Evolutionary conservation across 345 rosid genomes (phyloP), one percentile per base, ranked within the genome.

Genomic region (Passiflora organensis): DNA sequence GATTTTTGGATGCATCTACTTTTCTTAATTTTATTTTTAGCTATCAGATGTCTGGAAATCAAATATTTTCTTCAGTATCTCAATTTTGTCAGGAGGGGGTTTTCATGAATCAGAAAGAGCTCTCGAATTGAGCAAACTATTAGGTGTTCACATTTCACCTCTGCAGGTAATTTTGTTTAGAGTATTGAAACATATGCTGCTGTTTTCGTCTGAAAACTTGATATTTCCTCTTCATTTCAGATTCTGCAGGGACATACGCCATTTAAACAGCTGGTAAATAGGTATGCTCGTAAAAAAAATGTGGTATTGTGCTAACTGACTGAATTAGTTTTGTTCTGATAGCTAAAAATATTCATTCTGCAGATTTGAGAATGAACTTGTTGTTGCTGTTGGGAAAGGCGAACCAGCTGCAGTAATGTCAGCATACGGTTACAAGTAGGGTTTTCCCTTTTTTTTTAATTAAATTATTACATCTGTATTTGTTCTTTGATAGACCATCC

Each of bases 341-440:
- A 10, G 12, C 23, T 6, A 2, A 28, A 28, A 3, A 3, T 45
- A 13, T 59, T 36, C 19, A 28, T 59, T 56, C 44, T 56, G 19
- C 73, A 91, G 96, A 76, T 85, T 74, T 51, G 71, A 78, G 81
- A 78, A 77, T 50, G 84, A 82, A 42, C 76, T 87, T 6, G 61
- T 91, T 59, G 79, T 85, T 80, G 91, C 97, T 24, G 86, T 82
- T 51, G 97, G 96, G 48, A 91, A 85, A 73, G 95, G 97, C 49
- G 89, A 85, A 67, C 95, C 97, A 44, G 89, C 96, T n/a, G 75
- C 69, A 0, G 95, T 87, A 46, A 76, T 91, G 91, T 68, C 94
- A 21, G 85, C 77, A 70, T 91, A 91, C 70, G 97, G 96, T 55
- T 91, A 81, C 65, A 76, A 71, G 97, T 91, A 77, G 60, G 76